Conservation (phyloP, 2,329 filamentous ascomycete genomes). For the Waltergamsia citrina region DNA sequence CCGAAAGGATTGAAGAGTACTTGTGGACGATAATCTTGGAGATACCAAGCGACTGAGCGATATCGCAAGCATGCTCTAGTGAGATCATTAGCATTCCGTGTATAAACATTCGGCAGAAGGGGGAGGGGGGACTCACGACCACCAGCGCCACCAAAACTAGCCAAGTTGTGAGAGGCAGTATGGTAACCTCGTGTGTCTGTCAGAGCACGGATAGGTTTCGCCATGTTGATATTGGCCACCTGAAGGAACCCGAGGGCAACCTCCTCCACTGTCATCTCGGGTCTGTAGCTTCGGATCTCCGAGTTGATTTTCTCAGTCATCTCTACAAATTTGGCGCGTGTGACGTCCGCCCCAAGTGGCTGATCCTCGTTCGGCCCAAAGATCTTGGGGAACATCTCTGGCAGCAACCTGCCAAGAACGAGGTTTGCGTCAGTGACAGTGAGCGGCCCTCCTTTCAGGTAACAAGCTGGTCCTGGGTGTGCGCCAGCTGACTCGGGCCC, state of each 20-base stretch:
- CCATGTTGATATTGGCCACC: conserved; percentile 68
- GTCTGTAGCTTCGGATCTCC: conserved; percentile 10
- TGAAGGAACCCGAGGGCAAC: conserved; percentile 63
- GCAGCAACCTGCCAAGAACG: conserved; percentile 50
- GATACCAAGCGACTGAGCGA: conserved; percentile 19
- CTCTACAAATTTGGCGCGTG: conserved; percentile 30
- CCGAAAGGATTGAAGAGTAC: conserved; percentile 22
- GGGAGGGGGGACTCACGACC: no score
- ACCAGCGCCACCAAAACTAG: conserved; percentile 10
- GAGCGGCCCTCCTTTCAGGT: conserved; percentile 59
- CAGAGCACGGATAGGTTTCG: conserved; percentile 48
- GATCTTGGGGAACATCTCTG: conserved; percentile 28
- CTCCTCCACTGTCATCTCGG: conserved; percentile 11
- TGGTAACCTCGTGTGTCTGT: conserved; percentile 16
- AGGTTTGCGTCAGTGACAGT: conserved; percentile 67
- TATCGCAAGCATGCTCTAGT: conserved; percentile 19
- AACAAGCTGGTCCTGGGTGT: conserved; percentile 63
- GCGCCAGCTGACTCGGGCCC: conserved; percentile 65
- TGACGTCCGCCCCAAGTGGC: no score
- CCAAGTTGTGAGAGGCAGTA: conserved; percentile 13
- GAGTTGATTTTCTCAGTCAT: conserved; percentile 20
- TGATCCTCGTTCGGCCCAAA: no score
- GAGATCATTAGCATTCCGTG: no score
- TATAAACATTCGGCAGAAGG: no score
- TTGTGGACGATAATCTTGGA: conserved; percentile 17